Evolutionary conservation across 331 rosid genomes (phyloP).

Genomic region (Telfairia occidentalis): DNA sequence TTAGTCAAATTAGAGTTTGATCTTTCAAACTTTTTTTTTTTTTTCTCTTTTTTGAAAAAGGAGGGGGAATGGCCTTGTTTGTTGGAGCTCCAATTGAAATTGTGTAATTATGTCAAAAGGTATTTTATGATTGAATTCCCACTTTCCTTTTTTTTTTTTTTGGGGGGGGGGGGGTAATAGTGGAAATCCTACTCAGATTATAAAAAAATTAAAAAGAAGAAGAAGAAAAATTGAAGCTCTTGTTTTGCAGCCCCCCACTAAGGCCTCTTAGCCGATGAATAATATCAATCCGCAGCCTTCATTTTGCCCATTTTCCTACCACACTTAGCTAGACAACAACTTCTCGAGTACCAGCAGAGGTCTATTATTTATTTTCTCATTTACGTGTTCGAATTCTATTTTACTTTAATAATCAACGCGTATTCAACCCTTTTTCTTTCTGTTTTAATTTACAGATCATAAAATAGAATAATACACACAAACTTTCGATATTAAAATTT

Average conservation of each 20-base stretch:
- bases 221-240: not conserved
- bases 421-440: too few species aligned
- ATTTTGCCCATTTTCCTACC: conserved; percentile 1
- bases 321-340: conserved; percentile 4
- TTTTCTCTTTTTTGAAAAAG: not conserved
- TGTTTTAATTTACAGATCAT: too few species aligned
- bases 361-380: too few species aligned
- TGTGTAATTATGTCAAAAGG: not conserved
- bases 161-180: not conserved
- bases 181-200: conserved; percentile 31
- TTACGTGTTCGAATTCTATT: conserved; percentile 8
- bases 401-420: too few species aligned
- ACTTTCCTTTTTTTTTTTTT: conserved; percentile 3
- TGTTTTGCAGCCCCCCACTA: not conserved
- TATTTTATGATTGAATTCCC: conserved; percentile 11
- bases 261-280: not conserved
- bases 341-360: not conserved
- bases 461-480: too few species aligned
- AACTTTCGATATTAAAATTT: too few species aligned
- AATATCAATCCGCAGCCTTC: conserved; percentile 7
- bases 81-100: conserved; percentile 7
- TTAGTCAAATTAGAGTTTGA: not conserved
- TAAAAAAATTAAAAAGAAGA: too few species aligned
- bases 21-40: not conserved
- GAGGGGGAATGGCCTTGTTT: conserved; percentile 9